A percentile compares a stretch with the other conserved stretches of the same genome.
Evolutionary conservation across 345 rosid species (phyloP).

Genomic region (Euclidium syriacum): DNA sequence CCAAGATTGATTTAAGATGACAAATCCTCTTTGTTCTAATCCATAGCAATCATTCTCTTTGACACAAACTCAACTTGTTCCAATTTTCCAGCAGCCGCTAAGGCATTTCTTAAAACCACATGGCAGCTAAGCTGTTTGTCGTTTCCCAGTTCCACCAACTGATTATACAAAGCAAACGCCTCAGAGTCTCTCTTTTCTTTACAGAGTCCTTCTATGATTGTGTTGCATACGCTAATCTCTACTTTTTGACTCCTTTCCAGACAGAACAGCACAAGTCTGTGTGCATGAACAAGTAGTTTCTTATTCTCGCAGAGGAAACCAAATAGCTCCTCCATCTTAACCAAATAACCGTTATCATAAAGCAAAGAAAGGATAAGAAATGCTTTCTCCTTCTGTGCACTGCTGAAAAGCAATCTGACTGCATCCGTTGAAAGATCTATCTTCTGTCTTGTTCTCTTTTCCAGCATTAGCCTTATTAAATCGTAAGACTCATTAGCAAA

Average conservation of each 20-base stretch:
- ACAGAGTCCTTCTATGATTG: constrained; percentile 60
- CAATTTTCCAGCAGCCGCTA: constrained; percentile 44
- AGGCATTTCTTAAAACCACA: constrained; percentile 44
- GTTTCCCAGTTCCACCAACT: constrained; percentile 57
- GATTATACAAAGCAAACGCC: constrained; percentile 62
- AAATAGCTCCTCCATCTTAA: constrained; percentile 50
- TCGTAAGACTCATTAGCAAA: constrained; percentile 47
- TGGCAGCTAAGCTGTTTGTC: constrained; percentile 48
- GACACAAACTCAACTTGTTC: constrained; percentile 56
- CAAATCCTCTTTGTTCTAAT: neutral
- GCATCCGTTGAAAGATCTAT: constrained; percentile 50
- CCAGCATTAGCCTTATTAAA: constrained; percentile 55
- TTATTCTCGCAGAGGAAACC: constrained; percentile 43
- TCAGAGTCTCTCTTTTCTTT: constrained; percentile 44
- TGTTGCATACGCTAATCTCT: constrained; percentile 36
- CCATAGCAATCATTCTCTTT: constrained; percentile 40
- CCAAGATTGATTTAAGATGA: neutral
- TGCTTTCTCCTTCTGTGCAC: constrained; percentile 43
- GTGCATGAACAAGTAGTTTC: constrained; percentile 47
- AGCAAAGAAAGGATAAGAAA: constrained; percentile 42
- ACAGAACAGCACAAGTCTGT: constrained; percentile 48
- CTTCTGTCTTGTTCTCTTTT: constrained; percentile 49
- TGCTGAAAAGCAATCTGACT: constrained; percentile 45
- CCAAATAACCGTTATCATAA: constrained; percentile 52
- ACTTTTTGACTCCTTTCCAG: constrained; percentile 50